phyloP scores from a whole-genome alignment of 495 filamentous ascomycete genomes.

The Penicillium paradoxum region DNA sequence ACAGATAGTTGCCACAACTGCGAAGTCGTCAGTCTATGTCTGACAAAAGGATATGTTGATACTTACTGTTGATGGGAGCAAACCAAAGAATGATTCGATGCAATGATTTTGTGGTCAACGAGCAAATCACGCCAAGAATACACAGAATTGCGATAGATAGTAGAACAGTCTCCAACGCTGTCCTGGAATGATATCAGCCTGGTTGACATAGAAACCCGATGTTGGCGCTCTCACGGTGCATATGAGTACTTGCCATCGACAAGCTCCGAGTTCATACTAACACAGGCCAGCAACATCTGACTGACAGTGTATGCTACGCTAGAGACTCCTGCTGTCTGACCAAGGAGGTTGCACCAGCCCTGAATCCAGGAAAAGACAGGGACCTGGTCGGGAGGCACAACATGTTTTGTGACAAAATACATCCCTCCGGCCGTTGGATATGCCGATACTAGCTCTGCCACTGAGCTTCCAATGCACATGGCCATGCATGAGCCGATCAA shows the following conservation, averaged over 20 bases:
- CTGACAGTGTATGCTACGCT: slow-evolving; percentile 53
- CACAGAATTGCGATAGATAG: slow-evolving; percentile 55
- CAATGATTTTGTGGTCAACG: slow-evolving; percentile 57
- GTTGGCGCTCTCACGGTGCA: slow-evolving; percentile 34
- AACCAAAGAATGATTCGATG: slow-evolving; percentile 66
- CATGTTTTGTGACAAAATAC: slow-evolving; percentile 61
- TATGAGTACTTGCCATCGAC: slow-evolving; percentile 41
- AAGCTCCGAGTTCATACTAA: slow-evolving; percentile 53
- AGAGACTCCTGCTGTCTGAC: slow-evolving; percentile 55
- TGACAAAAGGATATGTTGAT: not conserved
- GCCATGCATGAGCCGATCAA: slow-evolving; percentile 64
- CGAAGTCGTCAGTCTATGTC: not conserved
- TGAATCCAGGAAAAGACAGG: slow-evolving; percentile 57
- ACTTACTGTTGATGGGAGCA: slow-evolving; percentile 64
- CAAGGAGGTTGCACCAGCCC: slow-evolving; percentile 59
- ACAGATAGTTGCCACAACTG: slow-evolving; percentile 51
- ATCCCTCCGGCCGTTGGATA: slow-evolving; percentile 61
- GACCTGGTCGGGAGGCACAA: slow-evolving; percentile 53
- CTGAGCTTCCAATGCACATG: slow-evolving; percentile 61
- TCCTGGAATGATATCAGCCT: slow-evolving; percentile 36
- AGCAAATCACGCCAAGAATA: slow-evolving; percentile 58
- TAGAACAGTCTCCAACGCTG: slow-evolving; percentile 57
- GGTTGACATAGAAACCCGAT: not conserved
- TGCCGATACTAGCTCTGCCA: slow-evolving; percentile 58
- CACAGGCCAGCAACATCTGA: slow-evolving; percentile 54